Evolutionary conservation across 768 basidiomycete genomes (phyloP).

Genomic region (Kwoniella bestiolae): DNA sequence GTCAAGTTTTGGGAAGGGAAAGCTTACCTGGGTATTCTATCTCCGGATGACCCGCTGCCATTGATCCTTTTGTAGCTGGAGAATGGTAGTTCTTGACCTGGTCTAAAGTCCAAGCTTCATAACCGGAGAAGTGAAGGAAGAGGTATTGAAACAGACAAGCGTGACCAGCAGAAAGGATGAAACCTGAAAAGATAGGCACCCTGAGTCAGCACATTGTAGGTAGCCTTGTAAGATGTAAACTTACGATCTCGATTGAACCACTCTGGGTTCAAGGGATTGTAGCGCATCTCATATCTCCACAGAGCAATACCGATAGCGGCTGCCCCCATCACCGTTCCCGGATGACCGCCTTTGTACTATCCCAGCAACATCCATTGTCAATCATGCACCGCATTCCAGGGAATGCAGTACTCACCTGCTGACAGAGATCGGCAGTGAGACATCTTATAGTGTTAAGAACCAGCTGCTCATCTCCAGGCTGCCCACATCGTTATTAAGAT

Average conservation of each 20-base stretch:
- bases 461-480: conserved; percentile 46
- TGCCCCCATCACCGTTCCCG: conserved; percentile 58
- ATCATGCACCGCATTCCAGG: too few species aligned
- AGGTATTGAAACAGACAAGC: conserved; percentile 57
- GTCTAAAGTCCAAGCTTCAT: conserved; percentile 55
- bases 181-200: conserved; percentile 21
- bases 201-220: background rate
- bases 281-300: conserved; percentile 53
- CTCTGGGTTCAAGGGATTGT: conserved; percentile 56
- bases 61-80: conserved; percentile 42
- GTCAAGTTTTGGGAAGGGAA: conserved; percentile 14
- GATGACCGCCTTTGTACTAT: conserved; percentile 56
- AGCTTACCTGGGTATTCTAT: conserved; percentile 54
- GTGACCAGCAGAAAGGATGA: conserved; percentile 54
- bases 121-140: conserved; percentile 55
- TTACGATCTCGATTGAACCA: conserved; percentile 56
- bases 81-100: conserved; percentile 55
- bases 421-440: conserved; percentile 52
- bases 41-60: conserved; percentile 49
- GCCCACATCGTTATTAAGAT: background rate
- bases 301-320: conserved; percentile 55
- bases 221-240: conserved; percentile 3
- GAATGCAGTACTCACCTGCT: conserved; percentile 45
- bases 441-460: conserved; percentile 54
- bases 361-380: too few species aligned